These are phyloP conservation scores for Volvariella volvacea DNA, from an alignment of 1,284 basidiomycete genomes.

Conservation along the genomic window DNA sequence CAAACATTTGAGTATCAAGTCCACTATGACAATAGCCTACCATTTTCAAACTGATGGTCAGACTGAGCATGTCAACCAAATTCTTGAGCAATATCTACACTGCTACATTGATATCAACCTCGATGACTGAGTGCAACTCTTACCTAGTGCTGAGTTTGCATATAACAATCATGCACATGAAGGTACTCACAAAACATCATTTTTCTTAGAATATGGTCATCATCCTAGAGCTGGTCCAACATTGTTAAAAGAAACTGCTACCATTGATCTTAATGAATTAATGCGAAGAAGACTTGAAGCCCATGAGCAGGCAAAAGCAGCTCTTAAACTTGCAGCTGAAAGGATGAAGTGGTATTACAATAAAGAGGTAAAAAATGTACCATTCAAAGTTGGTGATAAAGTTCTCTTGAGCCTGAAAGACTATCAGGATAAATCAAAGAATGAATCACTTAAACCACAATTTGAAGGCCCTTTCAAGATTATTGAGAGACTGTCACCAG, in stretches of 20 bases:
- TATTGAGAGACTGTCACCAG: background rate
- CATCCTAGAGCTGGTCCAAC: conserved; percentile 1
- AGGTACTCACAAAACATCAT: conserved; percentile 1
- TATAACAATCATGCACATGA: conserved; percentile 4
- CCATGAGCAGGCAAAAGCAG: too few relatives aligned
- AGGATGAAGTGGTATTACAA: too few relatives aligned
- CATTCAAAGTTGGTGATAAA: background rate
- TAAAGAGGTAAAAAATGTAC: background rate
- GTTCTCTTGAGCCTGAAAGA: background rate
- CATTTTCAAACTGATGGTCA: background rate
- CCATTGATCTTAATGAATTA: conserved; percentile 1
- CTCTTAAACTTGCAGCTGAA: too few relatives aligned
- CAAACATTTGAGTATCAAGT: background rate
- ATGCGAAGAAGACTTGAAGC: background rate
- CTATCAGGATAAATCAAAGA: background rate
- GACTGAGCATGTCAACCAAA: conserved; percentile 1
- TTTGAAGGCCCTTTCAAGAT: background rate
- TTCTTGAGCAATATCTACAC: background rate
- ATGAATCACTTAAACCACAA: background rate
- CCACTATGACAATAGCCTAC: background rate
- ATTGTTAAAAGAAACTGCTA: background rate
- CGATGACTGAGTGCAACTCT: background rate
- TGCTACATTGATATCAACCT: background rate
- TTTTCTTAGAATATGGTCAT: background rate
- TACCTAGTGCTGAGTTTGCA: background rate